Percentiles rank a stretch among this genome's conserved stretches.
Evolutionary conservation across 768 basidiomycete genomes (phyloP).

Genomic region (Termitomyces sp.): DNA sequence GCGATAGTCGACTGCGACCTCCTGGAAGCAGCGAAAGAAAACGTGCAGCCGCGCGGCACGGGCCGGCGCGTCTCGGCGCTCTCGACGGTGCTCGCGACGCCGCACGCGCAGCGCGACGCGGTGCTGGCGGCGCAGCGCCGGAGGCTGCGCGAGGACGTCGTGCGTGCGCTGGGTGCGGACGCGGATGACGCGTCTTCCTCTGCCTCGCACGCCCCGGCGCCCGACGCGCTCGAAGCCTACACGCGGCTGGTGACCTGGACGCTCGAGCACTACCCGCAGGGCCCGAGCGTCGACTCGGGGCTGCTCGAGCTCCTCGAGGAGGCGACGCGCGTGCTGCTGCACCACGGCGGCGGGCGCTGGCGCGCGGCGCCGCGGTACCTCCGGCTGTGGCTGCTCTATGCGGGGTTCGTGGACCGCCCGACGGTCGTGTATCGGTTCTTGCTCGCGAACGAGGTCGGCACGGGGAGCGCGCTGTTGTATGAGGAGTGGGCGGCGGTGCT

Average conservation of each 20-base stretch:
- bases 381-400: slow-evolving; percentile 92
- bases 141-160: slow-evolving; percentile 65
- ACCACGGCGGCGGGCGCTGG: slow-evolving; percentile 70
- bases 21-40: slow-evolving; percentile 81
- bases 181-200: no score
- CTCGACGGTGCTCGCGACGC: slow-evolving; percentile 68
- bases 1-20: slow-evolving; percentile 75
- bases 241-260: slow-evolving; percentile 87
- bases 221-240: slow-evolving; percentile 87
- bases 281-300: slow-evolving; percentile 82
- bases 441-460: slow-evolving; percentile 88
- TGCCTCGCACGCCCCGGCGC: no score
- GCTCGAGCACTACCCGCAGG: slow-evolving; percentile 91
- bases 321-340: slow-evolving; percentile 81
- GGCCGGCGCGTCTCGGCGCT: slow-evolving; percentile 79
- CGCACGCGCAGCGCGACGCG: slow-evolving; percentile 70
- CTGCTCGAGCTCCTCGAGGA: slow-evolving; percentile 92
- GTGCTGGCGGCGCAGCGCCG: slow-evolving; percentile 62
- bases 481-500: slow-evolving; percentile 88
- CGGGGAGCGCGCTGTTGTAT: slow-evolving; percentile 73
- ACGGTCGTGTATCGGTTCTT: slow-evolving; percentile 87
- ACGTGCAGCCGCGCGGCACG: slow-evolving; percentile 75
- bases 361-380: slow-evolving; percentile 80
- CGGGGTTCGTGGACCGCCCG: slow-evolving; percentile 86
- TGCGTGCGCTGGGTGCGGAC: slow-evolving; percentile 60